These are phyloP conservation scores for Saccharomyces hybrid DNA, from an alignment of 1,139 yeast genomes.

Conservation along the genomic window DNA sequence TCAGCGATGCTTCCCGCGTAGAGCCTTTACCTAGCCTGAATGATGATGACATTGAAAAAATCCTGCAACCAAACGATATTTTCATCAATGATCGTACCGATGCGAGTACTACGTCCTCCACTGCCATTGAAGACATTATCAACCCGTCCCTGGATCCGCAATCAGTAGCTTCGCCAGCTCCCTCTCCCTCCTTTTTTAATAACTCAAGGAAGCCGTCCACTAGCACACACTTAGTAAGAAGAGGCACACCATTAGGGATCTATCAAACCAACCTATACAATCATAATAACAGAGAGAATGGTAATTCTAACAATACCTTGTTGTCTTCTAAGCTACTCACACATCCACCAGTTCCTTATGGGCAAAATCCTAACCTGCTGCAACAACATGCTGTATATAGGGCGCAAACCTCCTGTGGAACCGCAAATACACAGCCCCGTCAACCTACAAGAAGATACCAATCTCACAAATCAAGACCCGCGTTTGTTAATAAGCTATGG, in stretches of 20 bases:
- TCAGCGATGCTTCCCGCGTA: background rate
- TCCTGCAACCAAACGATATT: constrained; percentile 17
- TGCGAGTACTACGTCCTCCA: constrained; percentile 4
- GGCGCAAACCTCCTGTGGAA: background rate
- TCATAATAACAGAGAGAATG: background rate
- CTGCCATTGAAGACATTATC: constrained; percentile 25
- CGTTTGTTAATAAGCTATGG: constrained; percentile 91
- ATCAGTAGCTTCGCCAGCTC: background rate
- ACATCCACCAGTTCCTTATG: constrained; percentile 4
- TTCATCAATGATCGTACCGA: constrained; percentile 9
- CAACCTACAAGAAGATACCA: constrained; percentile 1
- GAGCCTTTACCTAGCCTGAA: constrained; percentile 3
- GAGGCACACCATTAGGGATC: constrained; percentile 11
- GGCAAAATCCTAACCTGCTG: background rate
- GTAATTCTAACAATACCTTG: background rate
- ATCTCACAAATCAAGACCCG: constrained; percentile 50
- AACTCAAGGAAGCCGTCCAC: background rate
- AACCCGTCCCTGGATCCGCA: constrained; percentile 17
- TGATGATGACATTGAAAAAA: constrained; percentile 23
- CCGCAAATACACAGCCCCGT: background rate
- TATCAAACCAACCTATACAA: constrained; percentile 5
- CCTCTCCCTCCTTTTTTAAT: background rate
- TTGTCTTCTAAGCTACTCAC: constrained; percentile 10
- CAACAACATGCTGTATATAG: constrained; percentile 1
- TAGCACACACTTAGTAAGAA: constrained; percentile 11